Percentiles rank a stretch among this genome's conserved stretches.
phyloP scores from a whole-genome alignment of 2,329 filamentous ascomycete genomes.

The Fusarium proliferatum region DNA sequence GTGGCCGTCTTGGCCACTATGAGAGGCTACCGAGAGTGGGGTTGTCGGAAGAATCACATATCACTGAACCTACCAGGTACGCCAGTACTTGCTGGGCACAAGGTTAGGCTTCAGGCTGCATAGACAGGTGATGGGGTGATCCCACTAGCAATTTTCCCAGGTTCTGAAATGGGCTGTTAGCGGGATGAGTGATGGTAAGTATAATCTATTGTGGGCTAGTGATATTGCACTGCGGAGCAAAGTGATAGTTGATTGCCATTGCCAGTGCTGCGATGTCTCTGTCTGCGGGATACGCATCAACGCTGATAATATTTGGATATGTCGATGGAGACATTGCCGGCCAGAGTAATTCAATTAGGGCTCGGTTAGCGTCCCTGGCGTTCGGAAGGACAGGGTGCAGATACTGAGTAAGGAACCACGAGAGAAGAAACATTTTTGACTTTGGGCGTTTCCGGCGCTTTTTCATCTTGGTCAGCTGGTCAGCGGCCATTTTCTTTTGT shows the following conservation, averaged over 20 bases:
- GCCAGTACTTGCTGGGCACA: neutral
- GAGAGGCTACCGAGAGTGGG: fast-evolving
- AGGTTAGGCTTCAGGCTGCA: neutral
- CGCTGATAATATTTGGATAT: neutral
- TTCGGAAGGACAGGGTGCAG: neutral
- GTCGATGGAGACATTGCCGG: neutral
- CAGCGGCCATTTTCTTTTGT: neutral
- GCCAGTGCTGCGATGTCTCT: neutral
- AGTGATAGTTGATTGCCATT: neutral
- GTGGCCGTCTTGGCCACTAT: neutral
- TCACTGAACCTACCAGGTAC: neutral
- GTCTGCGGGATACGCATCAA: neutral
- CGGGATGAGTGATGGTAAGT: fast-evolving
- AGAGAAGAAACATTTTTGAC: neutral
- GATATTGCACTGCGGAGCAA: neutral
- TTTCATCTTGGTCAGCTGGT: neutral
- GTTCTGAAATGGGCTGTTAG: neutral
- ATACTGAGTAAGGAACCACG: neutral
- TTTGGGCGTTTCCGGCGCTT: neutral
- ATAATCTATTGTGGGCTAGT: neutral
- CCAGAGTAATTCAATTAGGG: neutral
- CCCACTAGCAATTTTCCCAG: fast-evolving
- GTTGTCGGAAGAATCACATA: no score
- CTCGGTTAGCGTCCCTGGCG: neutral
- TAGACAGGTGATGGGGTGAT: neutral